Evolutionary conservation across 176 grass and related monocot genomes (phyloP), one percentile per base, ranked within the genome.

Genomic region (Carex myosuroides): DNA sequence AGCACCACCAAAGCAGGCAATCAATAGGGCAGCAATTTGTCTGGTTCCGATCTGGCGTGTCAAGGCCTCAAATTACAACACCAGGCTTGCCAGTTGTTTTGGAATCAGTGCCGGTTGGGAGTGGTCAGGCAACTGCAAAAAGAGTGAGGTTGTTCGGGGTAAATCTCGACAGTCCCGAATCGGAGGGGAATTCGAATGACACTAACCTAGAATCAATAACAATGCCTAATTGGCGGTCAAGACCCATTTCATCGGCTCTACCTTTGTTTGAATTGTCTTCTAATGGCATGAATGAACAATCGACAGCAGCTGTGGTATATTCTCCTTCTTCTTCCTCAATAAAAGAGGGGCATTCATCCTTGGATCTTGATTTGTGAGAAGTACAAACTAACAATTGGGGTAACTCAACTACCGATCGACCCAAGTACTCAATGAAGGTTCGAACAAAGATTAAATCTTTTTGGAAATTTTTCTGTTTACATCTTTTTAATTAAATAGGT

Each of bases 321-420:
- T 91, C 93, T 33, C 82, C 93, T 32, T 94, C 93, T 71, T 92
- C 88, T 62, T 92, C 93, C 41, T 85, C 91, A 44, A 90, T 79
- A 77, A 91, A 87, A 84, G 91, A 91, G 65, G 86, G 83, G 30
- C 93, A 86, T 77, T 92, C 93, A 14, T 88, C 90, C 33, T 82
- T 99, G 85, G 93, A 99, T 99, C 97, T 92, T 78, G 93, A 99
- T 90, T 91, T 99, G 90, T 99, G 87, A 94, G 88, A 84, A 39
- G 46, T 11, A 10, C 5, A 77, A 10, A 9, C 73, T 56, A 54
- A 77, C 50, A 56, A 77, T 30, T 32, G 73, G 12, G 22, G 21
- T 76, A 17, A 48, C 72, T 53, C 22, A 18, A 52, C 44, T 20
- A 52, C 71, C 29, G 20, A 58, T 65, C 29, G 20, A 76, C 24